Base-by-base conservation (phyloP, 805 yeast species). In the Candida michaelii region DNA sequence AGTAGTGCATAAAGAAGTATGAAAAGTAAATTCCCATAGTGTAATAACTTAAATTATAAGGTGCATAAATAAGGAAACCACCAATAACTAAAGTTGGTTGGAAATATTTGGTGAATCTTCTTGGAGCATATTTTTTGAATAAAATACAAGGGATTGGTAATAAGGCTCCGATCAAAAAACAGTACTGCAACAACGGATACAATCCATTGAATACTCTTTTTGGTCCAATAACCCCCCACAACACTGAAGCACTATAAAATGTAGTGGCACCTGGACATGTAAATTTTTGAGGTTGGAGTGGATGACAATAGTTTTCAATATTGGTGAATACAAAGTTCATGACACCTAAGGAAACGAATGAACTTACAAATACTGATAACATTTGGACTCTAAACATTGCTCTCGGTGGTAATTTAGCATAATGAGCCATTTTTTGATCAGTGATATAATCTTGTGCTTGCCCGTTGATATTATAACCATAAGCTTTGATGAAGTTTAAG, bases 221-320 rank as follows among this genome's bases (percentile, higher is more conserved):
- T 9, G 71, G 71, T 0, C 88, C 88, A 50, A 83, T 72, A 55
- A 61, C 73, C 40, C 86, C 88, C 87, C 87, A 83, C 37, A 79
- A 59, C 16, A 82, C 69, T 0, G 84, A 74, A 2, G 86, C 77
- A 27, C 73, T 67, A 60, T 65, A 80, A 55, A 75, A 78, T 1
- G 54, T 51, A 12, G 44, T 53, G 6, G 63, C 50, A 19, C 42
- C 40, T 24, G 66, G 64, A 45, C 66, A 62, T 8, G 74, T 68
- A 55, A 79, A 79, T 37, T 65, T 66, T 39, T 71, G 66, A 4
- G 52, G 46, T 47, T 78, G 82, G 18, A 54, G 40, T 9, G 64
- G 44, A 1, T 56, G 47, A 57, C 88, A 82, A 40, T 55, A 58
- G 36, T 50, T 61, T 10, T 52, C 33, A 48, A 49, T 64, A 43